phyloP scores from a whole-genome alignment of 495 filamentous ascomycete genomes.

The Tuber calosporum region DNA sequence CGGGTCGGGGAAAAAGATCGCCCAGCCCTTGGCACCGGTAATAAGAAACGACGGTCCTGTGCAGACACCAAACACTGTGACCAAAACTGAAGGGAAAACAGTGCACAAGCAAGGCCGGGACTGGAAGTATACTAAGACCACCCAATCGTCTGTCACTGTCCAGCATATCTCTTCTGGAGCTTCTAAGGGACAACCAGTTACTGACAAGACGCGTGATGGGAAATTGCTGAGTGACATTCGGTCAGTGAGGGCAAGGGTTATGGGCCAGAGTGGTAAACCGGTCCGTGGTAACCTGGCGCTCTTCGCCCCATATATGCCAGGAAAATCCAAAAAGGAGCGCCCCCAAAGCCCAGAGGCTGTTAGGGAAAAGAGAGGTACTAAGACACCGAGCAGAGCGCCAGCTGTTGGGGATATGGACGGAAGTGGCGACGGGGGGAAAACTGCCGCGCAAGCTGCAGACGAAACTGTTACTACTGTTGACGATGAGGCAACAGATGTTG shows the following conservation, averaged over 20 bases:
- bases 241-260: conserved; percentile 35
- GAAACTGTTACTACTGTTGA: not conserved
- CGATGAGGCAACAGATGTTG: conserved; percentile 16
- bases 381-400: conserved; percentile 18
- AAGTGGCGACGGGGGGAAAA: conserved; percentile 10
- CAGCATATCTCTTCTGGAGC: conserved; percentile 20
- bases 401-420: conserved; percentile 22
- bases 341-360: not conserved
- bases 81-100: not conserved
- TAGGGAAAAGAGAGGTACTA: conserved; percentile 5
- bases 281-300: conserved; percentile 30
- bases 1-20: conserved; percentile 24
- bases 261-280: conserved; percentile 17
- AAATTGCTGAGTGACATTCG: conserved; percentile 41
- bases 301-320: conserved; percentile 38
- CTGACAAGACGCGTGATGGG: conserved; percentile 31
- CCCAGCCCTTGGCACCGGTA: not conserved
- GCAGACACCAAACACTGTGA: conserved; percentile 12
- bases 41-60: conserved; percentile 14
- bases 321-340: conserved; percentile 9
- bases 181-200: conserved; percentile 22
- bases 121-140: conserved; percentile 3
- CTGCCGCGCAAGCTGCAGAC: not conserved
- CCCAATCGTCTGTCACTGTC: conserved; percentile 2
- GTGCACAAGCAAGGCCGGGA: conserved; percentile 10